Evolutionary conservation across 768 basidiomycete genomes (phyloP).

Genomic region (Xerocomellus amylosporus): DNA sequence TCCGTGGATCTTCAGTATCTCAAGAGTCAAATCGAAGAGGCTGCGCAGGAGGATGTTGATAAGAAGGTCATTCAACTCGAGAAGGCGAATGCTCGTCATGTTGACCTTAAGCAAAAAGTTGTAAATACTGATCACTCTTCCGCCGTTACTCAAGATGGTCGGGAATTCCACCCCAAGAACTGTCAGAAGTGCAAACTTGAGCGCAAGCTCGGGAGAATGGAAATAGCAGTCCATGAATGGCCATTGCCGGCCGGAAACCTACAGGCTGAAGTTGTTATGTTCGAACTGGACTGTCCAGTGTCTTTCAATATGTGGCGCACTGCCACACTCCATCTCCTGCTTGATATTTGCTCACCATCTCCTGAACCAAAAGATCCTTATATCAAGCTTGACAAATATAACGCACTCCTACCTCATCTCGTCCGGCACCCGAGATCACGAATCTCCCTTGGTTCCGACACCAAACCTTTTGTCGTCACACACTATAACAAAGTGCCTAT

Average conservation of each 20-base stretch:
- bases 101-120: slow-evolving; percentile 13
- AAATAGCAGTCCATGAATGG: slow-evolving; percentile 44
- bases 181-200: slow-evolving; percentile 34
- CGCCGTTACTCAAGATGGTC: neutral
- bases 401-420: slow-evolving; percentile 10
- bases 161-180: neutral
- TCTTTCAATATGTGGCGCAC: slow-evolving; percentile 44
- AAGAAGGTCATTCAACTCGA: slow-evolving; percentile 32
- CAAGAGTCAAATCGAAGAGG: slow-evolving; percentile 29
- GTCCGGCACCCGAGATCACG: slow-evolving; percentile 17
- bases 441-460: slow-evolving; percentile 23
- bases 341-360: slow-evolving; percentile 32
- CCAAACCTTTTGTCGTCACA: slow-evolving; percentile 17
- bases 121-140: neutral
- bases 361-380: slow-evolving; percentile 4
- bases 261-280: slow-evolving; percentile 34
- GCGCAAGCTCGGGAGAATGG: slow-evolving; percentile 21
- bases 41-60: slow-evolving; percentile 20
- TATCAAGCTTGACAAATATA: slow-evolving; percentile 16
- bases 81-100: slow-evolving; percentile 22
- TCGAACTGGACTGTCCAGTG: slow-evolving; percentile 42
- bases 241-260: slow-evolving; percentile 37
- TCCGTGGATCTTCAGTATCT: slow-evolving; percentile 27
- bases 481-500: slow-evolving; percentile 17
- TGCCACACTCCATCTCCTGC: slow-evolving; percentile 38